phyloP scores from a whole-genome alignment of 345 rosid species.

The Reutealis trisperma region DNA sequence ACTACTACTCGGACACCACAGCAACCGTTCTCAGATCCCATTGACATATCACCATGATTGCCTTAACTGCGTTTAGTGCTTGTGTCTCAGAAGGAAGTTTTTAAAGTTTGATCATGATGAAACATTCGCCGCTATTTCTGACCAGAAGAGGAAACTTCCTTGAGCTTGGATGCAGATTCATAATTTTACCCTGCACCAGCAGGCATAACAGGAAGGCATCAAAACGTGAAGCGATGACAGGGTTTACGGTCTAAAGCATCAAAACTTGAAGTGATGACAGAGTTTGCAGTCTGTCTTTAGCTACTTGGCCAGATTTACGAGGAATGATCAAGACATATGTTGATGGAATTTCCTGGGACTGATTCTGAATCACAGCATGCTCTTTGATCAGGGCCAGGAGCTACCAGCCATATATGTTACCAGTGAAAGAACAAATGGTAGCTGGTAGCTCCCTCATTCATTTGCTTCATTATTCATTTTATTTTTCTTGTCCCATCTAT shows the following conservation, averaged over 20 bases:
- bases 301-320: neutral
- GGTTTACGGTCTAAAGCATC: neutral
- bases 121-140: neutral
- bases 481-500: too few species aligned
- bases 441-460: too few species aligned
- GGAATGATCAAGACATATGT: neutral
- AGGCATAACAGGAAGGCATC: neutral
- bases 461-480: too few species aligned
- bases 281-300: neutral
- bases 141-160: neutral
- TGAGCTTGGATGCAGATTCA: neutral
- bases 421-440: too few species aligned
- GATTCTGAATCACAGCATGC: neutral
- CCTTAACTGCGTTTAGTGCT: neutral
- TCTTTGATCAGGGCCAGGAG: neutral
- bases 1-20: conserved; percentile 26
- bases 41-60: conserved; percentile 52
- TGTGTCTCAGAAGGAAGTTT: neutral
- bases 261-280: neutral
- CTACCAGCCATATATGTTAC: neutral
- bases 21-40: conserved; percentile 16
- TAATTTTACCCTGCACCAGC: too few species aligned
- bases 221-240: neutral
- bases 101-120: neutral
- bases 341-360: neutral